Base-by-base conservation (phyloP, 352 stramenopile genomes). In the Albugo candida region DNA sequence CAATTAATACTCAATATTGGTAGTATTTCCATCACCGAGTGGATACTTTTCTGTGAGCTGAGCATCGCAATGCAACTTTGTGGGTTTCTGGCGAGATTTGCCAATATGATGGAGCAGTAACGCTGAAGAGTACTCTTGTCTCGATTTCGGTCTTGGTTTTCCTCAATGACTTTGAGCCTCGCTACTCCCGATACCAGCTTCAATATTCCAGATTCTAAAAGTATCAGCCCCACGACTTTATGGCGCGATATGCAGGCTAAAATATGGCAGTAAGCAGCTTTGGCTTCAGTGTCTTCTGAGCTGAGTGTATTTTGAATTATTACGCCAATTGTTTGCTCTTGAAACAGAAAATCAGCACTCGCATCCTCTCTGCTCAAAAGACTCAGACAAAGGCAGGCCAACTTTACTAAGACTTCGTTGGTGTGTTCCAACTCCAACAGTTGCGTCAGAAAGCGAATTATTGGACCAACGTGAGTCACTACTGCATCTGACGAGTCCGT, bases 241-340 rank as follows among this genome's bases (percentile, higher is more conserved):
- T 88, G 75, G n/a, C 65, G 70, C 0, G 70, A 83, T 36, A 85
- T 67, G 40, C 69, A 84, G 1, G 75, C 75, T 13, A 87, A 50
- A 10, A 87, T 69, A 16, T 87, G 70, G 31, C 75, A 87, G 16
- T 73, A 83, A 0, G 62, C 82, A 0, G 66, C 72, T 31, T 85
- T 83, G 4, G 70, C 83, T 37, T 81, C 68, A 8, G 61, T 40
- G 39, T 87, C 72, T 27, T 63, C 51, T 1, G 68, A 79, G 40
- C 75, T 67, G 16, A 79, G 52, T 42, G 72, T 85, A 2, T 68
- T 79, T 1, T 60, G 48, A 2, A 87, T 50, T 2, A 87, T 54
- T 11, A 70, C 69, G n/a, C 74, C 51, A 13, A 85, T 58, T 0
- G 63, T 58, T 2, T 63, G 65, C 40, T 68, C 59, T 19, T 72